phyloP scores from a whole-genome alignment of 2,329 filamentous ascomycete species.

The Coniochaeta sp. region DNA sequence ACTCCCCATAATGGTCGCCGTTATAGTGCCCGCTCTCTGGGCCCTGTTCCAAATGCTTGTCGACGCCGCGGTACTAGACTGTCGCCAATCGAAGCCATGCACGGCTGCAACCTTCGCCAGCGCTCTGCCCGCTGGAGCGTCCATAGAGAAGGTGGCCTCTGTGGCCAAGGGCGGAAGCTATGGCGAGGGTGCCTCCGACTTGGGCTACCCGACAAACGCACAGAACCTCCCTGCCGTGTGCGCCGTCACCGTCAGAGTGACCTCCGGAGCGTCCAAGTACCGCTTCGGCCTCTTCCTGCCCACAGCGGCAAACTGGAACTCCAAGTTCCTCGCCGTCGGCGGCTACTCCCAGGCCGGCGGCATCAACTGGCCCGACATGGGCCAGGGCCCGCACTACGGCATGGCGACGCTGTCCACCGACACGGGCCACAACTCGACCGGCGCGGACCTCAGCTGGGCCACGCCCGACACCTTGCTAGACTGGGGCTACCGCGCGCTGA shows the following conservation, averaged over 20 bases:
- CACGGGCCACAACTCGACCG: constrained; percentile 26
- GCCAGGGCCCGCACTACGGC: constrained; percentile 20
- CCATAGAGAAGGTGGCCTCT: constrained; percentile 10
- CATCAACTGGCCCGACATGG: constrained; percentile 16
- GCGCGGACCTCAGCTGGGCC: constrained; percentile 25
- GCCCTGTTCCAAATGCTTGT: neutral
- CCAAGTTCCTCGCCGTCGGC: constrained; percentile 21
- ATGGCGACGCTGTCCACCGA: constrained; percentile 33
- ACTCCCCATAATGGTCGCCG: neutral
- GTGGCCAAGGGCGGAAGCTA: constrained; percentile 21
- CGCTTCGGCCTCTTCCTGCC: constrained; percentile 26
- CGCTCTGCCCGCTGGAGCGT: constrained; percentile 6
- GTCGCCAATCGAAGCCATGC: constrained; percentile 5
- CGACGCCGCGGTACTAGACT: neutral
- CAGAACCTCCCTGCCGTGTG: constrained; percentile 25
- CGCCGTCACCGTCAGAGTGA: constrained; percentile 22
- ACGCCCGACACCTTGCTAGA: constrained; percentile 25
- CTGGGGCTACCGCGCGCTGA: constrained; percentile 29
- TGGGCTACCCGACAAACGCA: constrained; percentile 25
- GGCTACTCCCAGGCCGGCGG: constrained; percentile 18
- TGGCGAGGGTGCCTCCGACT: constrained; percentile 25
- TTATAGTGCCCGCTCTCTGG: neutral
- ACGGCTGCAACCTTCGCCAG: constrained; percentile 5
- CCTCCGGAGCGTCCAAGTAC: constrained; percentile 17
- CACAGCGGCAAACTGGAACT: constrained; percentile 18